phyloP scores from a whole-genome alignment of 148 eudicot genomes.

The Silene uniflora region DNA sequence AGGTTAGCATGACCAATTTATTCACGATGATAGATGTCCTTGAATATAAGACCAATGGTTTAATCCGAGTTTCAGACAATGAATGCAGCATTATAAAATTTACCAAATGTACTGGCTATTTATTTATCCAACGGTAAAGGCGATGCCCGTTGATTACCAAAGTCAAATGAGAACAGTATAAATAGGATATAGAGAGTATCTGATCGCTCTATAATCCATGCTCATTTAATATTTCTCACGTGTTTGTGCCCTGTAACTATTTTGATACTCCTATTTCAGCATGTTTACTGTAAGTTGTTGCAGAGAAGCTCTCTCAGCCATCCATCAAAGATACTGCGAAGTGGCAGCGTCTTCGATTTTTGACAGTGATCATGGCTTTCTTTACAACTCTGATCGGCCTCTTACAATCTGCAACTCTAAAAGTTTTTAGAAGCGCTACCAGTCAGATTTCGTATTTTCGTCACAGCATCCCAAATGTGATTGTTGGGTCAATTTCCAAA shows the following conservation, averaged over 20 bases:
- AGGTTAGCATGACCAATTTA: slow-evolving; percentile 31
- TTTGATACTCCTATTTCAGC: neutral
- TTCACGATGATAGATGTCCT: neutral
- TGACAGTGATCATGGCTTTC: slow-evolving; percentile 36
- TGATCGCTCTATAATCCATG: too few species aligned
- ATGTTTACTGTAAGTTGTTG: slow-evolving; percentile 15
- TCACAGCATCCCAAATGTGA: slow-evolving; percentile 10
- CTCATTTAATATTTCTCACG: too few species aligned
- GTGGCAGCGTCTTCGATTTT: slow-evolving; percentile 25
- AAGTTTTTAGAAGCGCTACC: slow-evolving; percentile 22
- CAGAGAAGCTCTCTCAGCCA: slow-evolving; percentile 25
- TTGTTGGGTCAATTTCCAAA: slow-evolving; percentile 16
- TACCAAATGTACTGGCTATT: too few species aligned
- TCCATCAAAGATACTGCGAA: slow-evolving; percentile 17
- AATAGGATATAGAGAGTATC: too few species aligned
- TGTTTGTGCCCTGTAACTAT: too few species aligned
- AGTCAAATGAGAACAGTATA: neutral
- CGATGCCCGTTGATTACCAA: neutral
- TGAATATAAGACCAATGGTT: too few species aligned
- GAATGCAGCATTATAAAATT: too few species aligned
- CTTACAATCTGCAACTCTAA: slow-evolving; percentile 16
- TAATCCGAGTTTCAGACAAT: too few species aligned
- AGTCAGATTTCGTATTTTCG: slow-evolving; percentile 5
- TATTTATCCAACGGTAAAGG: too few species aligned
- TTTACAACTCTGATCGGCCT: slow-evolving; percentile 23